Percentiles rank a stretch among this genome's conserved stretches.
Evolutionary conservation across 2,329 filamentous ascomycete genomes (phyloP).

Genomic region (Corniculantispora saksenae): DNA sequence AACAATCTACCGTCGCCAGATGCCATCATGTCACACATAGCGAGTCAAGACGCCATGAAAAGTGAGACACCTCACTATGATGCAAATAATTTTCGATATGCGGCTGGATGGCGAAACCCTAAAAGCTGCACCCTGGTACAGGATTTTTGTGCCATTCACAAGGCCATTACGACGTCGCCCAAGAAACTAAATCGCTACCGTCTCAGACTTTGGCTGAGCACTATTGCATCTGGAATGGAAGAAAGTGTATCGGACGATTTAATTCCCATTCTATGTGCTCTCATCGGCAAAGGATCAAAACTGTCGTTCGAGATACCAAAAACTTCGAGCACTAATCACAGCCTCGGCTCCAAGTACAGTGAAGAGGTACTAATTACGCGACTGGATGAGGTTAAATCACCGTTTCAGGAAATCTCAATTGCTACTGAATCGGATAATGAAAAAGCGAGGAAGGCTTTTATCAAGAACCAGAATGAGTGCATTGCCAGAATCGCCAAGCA

Average conservation of each 20-base stretch:
- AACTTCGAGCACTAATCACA: not conserved
- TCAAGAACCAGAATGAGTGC: not conserved
- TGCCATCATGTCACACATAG: not conserved
- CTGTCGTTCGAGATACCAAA: not conserved
- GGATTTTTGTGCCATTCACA: not conserved
- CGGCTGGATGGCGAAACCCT: not conserved
- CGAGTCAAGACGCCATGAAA: not conserved
- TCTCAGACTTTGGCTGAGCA: not conserved
- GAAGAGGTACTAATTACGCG: not conserved
- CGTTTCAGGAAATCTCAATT: not conserved
- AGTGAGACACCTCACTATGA: not conserved
- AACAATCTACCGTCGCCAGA: fast-evolving
- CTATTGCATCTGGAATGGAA: not conserved
- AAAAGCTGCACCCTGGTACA: not conserved
- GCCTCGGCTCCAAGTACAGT: not conserved
- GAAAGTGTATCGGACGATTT: no score
- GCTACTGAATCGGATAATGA: not conserved
- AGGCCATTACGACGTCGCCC: fast-evolving
- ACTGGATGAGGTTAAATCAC: not conserved
- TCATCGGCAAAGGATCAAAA: not conserved
- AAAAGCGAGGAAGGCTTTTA: not conserved
- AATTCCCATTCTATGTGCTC: not conserved
- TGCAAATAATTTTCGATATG: not conserved
- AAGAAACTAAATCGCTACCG: not conserved
- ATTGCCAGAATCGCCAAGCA: not conserved